phyloP scores from a whole-genome alignment of 2,329 filamentous ascomycete genomes.

The Didymella arachidicola region DNA sequence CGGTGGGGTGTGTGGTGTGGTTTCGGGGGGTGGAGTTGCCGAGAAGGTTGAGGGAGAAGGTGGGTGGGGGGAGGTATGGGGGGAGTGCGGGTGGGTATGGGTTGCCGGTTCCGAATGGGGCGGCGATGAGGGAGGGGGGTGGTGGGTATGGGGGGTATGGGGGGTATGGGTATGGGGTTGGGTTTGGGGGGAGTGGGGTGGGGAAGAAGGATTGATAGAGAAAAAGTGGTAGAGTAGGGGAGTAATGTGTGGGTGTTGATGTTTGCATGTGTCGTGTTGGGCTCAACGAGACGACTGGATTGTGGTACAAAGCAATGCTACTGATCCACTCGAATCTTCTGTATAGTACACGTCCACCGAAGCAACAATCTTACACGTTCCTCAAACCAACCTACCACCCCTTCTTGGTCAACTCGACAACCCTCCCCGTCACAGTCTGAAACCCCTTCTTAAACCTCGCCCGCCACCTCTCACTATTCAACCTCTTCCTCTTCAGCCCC shows the following conservation, averaged over 20 bases:
- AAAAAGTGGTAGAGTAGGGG: too few species aligned
- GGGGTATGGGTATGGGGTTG: slow-evolving; percentile 54
- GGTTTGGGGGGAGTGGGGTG: slow-evolving; percentile 33
- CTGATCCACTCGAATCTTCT: not conserved
- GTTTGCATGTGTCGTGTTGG: too few species aligned
- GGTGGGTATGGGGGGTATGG: slow-evolving; percentile 50
- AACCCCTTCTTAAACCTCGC: slow-evolving; percentile 74
- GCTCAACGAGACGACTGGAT: not conserved
- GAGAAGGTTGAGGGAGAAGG: slow-evolving; percentile 60
- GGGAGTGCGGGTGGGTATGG: slow-evolving; percentile 44
- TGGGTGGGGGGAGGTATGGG: slow-evolving; percentile 39
- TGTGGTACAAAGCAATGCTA: slow-evolving; percentile 7
- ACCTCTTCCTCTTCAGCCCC: slow-evolving; percentile 79
- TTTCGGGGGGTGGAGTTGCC: slow-evolving; percentile 62
- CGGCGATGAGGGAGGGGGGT: slow-evolving; percentile 45
- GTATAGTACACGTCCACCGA: slow-evolving; percentile 5
- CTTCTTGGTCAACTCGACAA: slow-evolving; percentile 75
- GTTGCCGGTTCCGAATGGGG: slow-evolving; percentile 39
- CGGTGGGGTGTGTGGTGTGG: slow-evolving; percentile 62
- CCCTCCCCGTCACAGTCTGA: slow-evolving; percentile 67
- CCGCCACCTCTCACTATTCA: slow-evolving; percentile 74
- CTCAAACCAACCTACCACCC: slow-evolving; percentile 69
- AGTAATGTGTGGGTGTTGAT: too few species aligned
- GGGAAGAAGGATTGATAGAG: slow-evolving; percentile 54
- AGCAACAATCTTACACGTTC: slow-evolving; percentile 3